Evolutionary conservation across 345 rosid species (phyloP).

Genomic region (Carallia brachiata): DNA sequence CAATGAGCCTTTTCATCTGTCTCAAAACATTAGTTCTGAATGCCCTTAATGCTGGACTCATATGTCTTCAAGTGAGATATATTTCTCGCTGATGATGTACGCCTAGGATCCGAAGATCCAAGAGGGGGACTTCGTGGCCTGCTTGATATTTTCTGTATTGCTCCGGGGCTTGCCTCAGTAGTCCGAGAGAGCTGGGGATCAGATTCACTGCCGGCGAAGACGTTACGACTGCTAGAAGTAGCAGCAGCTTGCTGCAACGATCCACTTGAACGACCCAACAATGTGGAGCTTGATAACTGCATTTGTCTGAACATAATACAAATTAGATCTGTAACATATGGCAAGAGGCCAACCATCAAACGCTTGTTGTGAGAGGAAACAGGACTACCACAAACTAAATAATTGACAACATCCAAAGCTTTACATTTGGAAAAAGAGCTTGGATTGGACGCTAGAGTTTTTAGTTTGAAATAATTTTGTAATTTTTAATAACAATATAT

Average conservation of each 20-base stretch:
- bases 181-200: constrained; percentile 53
- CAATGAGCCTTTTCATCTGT: constrained; percentile 47
- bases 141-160: constrained; percentile 45
- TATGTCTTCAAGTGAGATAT: constrained; percentile 41
- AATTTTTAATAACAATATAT: too few species aligned
- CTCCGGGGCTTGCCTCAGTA: constrained; percentile 51
- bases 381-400: neutral
- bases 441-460: too few species aligned
- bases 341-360: neutral
- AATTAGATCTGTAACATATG: constrained; percentile 8
- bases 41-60: constrained; percentile 65
- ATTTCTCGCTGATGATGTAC: constrained; percentile 50
- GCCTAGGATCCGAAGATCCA: constrained; percentile 61
- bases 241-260: constrained; percentile 49
- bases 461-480: too few species aligned
- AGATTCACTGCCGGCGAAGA: constrained; percentile 49
- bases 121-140: constrained; percentile 50
- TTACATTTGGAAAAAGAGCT: too few species aligned
- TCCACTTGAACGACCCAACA: constrained; percentile 63
- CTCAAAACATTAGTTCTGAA: constrained; percentile 58
- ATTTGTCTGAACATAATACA: constrained; percentile 7
- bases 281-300: constrained; percentile 60
- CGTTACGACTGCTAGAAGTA: constrained; percentile 56
- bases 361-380: neutral
- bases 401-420: neutral